phyloP scores from a whole-genome alignment of 345 rosid genomes.

The Camelina sativa region DNA sequence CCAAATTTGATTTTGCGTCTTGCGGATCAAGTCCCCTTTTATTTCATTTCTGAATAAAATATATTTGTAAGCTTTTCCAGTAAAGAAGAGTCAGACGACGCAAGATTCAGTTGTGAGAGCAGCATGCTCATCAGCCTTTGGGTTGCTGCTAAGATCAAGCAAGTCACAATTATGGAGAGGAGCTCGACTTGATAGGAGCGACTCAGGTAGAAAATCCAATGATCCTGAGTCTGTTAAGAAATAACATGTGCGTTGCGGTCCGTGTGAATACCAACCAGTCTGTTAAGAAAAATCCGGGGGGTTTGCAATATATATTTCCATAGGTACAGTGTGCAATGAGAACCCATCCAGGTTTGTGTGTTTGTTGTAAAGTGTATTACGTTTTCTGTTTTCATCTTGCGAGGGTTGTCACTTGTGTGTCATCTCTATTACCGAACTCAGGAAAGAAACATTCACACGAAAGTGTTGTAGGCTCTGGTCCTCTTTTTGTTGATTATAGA shows the following conservation, averaged over 20 bases:
- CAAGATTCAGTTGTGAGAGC: slow-evolving; percentile 85
- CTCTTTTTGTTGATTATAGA: slow-evolving; percentile 32
- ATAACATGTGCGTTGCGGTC: slow-evolving; percentile 10
- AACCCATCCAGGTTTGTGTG: slow-evolving; percentile 30
- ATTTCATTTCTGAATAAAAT: slow-evolving; percentile 6
- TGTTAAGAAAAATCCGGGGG: not conserved
- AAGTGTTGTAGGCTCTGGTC: slow-evolving; percentile 24
- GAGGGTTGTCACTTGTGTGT: slow-evolving; percentile 6
- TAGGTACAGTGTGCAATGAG: slow-evolving; percentile 32
- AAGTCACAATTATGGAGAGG: slow-evolving; percentile 65
- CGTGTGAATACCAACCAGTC: slow-evolving; percentile 31
- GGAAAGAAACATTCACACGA: slow-evolving; percentile 31
- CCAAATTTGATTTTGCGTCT: slow-evolving; percentile 14
- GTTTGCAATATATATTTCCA: slow-evolving; percentile 13
- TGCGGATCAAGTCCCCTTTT: not conserved
- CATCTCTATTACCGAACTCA: slow-evolving; percentile 29
- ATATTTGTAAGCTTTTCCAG: not conserved
- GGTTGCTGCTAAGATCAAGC: slow-evolving; percentile 70
- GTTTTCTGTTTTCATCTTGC: slow-evolving; percentile 26
- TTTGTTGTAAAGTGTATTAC: slow-evolving; percentile 40
- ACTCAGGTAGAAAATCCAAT: slow-evolving; percentile 47
- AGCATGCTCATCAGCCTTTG: slow-evolving; percentile 72
- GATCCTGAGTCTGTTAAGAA: slow-evolving; percentile 49
- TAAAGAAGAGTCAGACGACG: slow-evolving; percentile 26
- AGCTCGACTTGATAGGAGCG: slow-evolving; percentile 61